These are phyloP conservation scores for Rhynchospora breviuscula DNA, from an alignment of 176 grass and related monocot genomes.

Conservation along the genomic window DNA sequence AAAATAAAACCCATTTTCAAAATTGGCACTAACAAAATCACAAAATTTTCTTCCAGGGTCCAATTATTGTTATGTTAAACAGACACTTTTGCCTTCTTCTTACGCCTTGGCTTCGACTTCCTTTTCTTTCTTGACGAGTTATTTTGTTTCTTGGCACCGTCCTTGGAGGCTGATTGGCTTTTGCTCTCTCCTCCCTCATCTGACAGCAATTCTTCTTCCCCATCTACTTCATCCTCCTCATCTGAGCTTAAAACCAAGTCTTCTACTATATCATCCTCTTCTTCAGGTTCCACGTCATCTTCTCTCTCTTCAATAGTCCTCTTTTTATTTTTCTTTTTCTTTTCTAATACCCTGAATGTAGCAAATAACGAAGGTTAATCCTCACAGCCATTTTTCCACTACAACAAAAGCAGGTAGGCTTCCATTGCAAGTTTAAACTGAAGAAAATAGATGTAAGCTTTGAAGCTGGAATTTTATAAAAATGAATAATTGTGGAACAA, in stretches of 20 bases:
- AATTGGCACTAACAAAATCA: neutral
- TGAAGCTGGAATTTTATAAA: neutral
- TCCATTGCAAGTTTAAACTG: neutral
- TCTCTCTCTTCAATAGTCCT: slow-evolving; percentile 48
- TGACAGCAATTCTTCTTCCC: slow-evolving; percentile 21
- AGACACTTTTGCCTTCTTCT: slow-evolving; percentile 44
- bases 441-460: neutral
- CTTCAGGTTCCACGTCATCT: slow-evolving; percentile 29
- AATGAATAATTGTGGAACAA: neutral
- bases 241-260: slow-evolving; percentile 89
- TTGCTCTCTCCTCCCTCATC: slow-evolving; percentile 51
- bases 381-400: slow-evolving; percentile 20
- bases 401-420: neutral
- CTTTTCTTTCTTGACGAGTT: slow-evolving; percentile 35
- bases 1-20: neutral
- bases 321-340: slow-evolving; percentile 68
- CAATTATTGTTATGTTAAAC: neutral
- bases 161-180: slow-evolving; percentile 32
- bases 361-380: neutral
- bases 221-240: slow-evolving; percentile 42
- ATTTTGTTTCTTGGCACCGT: slow-evolving; percentile 38
- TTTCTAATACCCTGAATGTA: slow-evolving; percentile 35
- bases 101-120: slow-evolving; percentile 39
- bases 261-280: slow-evolving; percentile 71
- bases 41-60: neutral